These are phyloP conservation scores for Chrysanthemum makinoi DNA, from an alignment of 129 eudicot genomes.

Conservation along the genomic window DNA sequence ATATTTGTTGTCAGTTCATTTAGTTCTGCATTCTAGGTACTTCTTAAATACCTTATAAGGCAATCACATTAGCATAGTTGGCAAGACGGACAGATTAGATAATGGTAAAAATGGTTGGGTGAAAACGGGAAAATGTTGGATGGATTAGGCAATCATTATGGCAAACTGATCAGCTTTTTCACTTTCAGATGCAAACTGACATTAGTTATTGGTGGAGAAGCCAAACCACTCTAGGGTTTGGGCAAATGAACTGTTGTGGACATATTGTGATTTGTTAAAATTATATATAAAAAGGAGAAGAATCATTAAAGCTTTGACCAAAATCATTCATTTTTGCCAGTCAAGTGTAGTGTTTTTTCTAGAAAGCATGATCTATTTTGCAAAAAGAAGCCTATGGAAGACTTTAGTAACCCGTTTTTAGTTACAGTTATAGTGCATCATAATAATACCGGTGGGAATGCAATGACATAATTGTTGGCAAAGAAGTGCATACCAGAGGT, in stretches of 20 bases:
- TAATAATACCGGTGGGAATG: too few species aligned
- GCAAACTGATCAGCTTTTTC: constrained; percentile 3
- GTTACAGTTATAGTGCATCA: not conserved
- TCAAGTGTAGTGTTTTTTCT: not conserved
- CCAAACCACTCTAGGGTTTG: not conserved
- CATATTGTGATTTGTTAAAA: too few species aligned
- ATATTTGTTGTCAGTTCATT: constrained; percentile 94
- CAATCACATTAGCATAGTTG: not conserved
- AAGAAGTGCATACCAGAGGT: too few species aligned
- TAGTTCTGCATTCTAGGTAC: constrained; percentile 94
- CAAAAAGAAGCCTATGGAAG: not conserved
- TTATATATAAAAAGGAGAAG: not conserved
- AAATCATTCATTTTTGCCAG: constrained; percentile 4
- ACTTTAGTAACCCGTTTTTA: not conserved
- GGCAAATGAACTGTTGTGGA: too few species aligned
- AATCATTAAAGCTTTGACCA: not conserved
- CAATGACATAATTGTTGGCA: too few species aligned
- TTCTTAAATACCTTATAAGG: not conserved
- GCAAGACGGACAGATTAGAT: too few species aligned
- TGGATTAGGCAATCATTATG: not conserved
- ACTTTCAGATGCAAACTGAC: not conserved
- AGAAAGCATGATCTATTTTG: not conserved
- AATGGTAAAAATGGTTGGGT: too few species aligned
- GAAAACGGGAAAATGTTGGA: too few species aligned
- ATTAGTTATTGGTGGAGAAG: not conserved